A percentile compares a stretch with the other conserved stretches of the same genome.
Evolutionary conservation across 176 grass and related monocot genomes (phyloP).

Genomic region (Thinopyrum elongatum): DNA sequence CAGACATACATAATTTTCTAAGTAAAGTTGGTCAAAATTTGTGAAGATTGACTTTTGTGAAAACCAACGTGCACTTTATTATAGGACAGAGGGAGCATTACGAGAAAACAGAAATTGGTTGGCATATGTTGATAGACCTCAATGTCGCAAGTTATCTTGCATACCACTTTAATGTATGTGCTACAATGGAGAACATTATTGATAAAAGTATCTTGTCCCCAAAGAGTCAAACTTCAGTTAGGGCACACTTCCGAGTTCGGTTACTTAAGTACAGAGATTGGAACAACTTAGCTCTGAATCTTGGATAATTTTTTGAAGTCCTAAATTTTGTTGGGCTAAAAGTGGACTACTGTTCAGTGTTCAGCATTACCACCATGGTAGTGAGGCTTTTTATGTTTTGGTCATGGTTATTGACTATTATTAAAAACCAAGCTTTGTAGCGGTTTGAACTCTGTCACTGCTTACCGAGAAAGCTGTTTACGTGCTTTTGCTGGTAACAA

Average conservation of each 20-base stretch:
- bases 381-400: neutral
- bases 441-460: neutral
- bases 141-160: neutral
- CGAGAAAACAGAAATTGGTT: neutral
- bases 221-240: neutral
- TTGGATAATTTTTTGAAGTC: neutral
- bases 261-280: too few relatives aligned
- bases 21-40: too few relatives aligned
- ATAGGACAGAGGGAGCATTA: neutral
- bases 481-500: neutral
- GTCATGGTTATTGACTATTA: neutral
- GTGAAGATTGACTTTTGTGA: too few relatives aligned
- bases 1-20: too few relatives aligned
- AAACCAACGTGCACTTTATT: too few relatives aligned
- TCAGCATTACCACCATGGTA: neutral
- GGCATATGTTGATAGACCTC: constrained; percentile 8
- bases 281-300: neutral
- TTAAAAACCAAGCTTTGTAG: neutral
- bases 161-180: neutral
- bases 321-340: neutral
- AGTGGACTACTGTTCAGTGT: neutral
- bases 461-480: neutral
- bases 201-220: neutral
- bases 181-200: neutral
- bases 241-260: neutral